Evolutionary conservation across 768 basidiomycete species (phyloP).

Genomic region (Lentinula guzmanii): DNA sequence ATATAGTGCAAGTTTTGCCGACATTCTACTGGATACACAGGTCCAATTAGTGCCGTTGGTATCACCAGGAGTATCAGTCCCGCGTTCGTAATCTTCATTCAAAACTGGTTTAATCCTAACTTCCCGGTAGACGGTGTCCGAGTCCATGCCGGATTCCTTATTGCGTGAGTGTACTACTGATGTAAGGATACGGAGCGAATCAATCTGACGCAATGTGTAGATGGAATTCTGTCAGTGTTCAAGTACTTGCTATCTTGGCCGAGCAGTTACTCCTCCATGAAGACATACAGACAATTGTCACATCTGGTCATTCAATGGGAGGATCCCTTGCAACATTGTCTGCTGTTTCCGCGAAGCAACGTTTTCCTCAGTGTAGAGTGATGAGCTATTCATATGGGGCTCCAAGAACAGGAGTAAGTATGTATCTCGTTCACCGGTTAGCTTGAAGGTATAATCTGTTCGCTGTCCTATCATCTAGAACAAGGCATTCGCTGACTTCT

Average conservation of each 20-base stretch:
- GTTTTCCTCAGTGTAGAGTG: slow-evolving; percentile 30
- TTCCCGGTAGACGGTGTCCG: slow-evolving; percentile 27
- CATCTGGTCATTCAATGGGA: slow-evolving; percentile 50
- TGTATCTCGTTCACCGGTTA: not conserved
- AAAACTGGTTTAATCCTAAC: too few species aligned
- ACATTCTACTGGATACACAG: slow-evolving; percentile 36
- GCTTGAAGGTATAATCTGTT: not conserved
- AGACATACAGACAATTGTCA: slow-evolving; percentile 31
- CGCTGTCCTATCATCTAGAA: slow-evolving; percentile 25
- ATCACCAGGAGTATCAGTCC: slow-evolving; percentile 36
- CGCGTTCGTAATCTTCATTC: slow-evolving; percentile 21
- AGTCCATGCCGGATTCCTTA: slow-evolving; percentile 47
- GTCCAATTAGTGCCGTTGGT: slow-evolving; percentile 37
- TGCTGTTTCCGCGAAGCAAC: slow-evolving; percentile 36
- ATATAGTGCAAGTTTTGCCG: slow-evolving; percentile 32
- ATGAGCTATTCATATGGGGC: slow-evolving; percentile 47
- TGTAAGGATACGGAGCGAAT: not conserved
- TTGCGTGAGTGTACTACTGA: slow-evolving; percentile 27
- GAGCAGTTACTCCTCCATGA: slow-evolving; percentile 28
- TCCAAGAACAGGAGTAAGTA: slow-evolving; percentile 39
- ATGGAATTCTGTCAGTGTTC: slow-evolving; percentile 42
- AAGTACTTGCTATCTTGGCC: slow-evolving; percentile 30
- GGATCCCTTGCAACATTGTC: slow-evolving; percentile 45
- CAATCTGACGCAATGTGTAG: slow-evolving; percentile 17
- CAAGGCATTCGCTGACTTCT: slow-evolving; percentile 35